Conservation (phyloP, 2,329 filamentous ascomycete genomes). For the Nannizzia gypsea region DNA sequence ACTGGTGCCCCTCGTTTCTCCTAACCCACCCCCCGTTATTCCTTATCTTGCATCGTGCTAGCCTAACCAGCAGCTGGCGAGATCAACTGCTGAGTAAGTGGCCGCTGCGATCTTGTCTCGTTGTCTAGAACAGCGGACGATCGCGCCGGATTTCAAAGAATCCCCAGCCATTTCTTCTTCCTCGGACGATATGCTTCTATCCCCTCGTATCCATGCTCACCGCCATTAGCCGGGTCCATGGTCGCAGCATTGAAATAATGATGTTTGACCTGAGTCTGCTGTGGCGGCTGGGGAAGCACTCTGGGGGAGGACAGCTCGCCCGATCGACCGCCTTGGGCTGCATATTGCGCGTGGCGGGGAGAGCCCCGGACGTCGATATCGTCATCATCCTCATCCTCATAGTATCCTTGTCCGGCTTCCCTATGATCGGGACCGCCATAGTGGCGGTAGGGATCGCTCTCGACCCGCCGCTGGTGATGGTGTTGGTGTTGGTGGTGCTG, state of each 20-base stretch:
- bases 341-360: neutral
- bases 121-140: neutral
- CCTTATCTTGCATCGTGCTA: neutral
- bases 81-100: neutral
- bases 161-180: conserved; percentile 18
- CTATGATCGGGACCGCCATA: neutral
- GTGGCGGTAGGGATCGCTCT: conserved; percentile 7
- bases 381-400: neutral
- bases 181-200: conserved; percentile 24
- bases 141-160: conserved; percentile 11
- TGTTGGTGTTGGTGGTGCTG: too few species aligned
- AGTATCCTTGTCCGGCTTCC: conserved; percentile 5
- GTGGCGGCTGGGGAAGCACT: conserved; percentile 1
- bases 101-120: neutral
- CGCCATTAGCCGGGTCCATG: conserved; percentile 12
- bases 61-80: neutral
- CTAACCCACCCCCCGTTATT: neutral
- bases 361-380: neutral
- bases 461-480: neutral
- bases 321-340: neutral
- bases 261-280: neutral
- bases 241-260: neutral
- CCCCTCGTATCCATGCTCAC: conserved; percentile 18
- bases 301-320: neutral
- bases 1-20: neutral